Evolutionary conservation across 106 monocot species (phyloP), one percentile per base, ranked within the genome.

Genomic region (Hemerocallis citrina): DNA sequence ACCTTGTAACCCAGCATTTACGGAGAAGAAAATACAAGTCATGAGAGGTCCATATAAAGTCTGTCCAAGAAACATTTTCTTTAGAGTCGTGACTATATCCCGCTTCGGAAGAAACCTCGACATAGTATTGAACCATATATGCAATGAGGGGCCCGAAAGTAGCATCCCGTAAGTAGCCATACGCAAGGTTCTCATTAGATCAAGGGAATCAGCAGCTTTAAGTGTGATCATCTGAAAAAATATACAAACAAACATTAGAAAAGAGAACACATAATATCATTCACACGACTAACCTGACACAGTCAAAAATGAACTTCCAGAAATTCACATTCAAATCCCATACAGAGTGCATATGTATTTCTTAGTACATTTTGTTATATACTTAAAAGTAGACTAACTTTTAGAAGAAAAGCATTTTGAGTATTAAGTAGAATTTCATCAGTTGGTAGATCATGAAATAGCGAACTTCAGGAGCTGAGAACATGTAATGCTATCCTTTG

Each of bases 101-200:
- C 73, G 59, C 49, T 88, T 92, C 14, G 98, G 92, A 14, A 99
- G 38, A 66, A 99, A 62, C 59, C 59, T 88, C 62, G 92, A 88
- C 19, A 87, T 39, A 17, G 88, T 92, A 72, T 99, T 99, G 71
- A 88, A 99, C 98, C 98, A 99, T 35, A 77, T 60, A 84, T 99
- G 92, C 66, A 99, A 74, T 23, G 88, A 75, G 27, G 98, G 92
- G 34, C 92, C 98, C 24, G 88, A 75, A 29, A 99, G 22, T 55
- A 92, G 46, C 61, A 83, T 33, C 32, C 98, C 98, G 76, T 92
- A 99, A 35, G 79, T 49, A 71, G 80, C 85, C 92, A 99, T 99
- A 0, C 98, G 84, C 17, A 78, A 21, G 17, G 92, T 88, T 66
- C 98, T 79, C 52, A 81, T 19, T 9, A 72, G 35, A 63, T 98